Evolutionary conservation across 2,329 filamentous ascomycete genomes (phyloP).

Genomic region (Aspergillus vadensis): DNA sequence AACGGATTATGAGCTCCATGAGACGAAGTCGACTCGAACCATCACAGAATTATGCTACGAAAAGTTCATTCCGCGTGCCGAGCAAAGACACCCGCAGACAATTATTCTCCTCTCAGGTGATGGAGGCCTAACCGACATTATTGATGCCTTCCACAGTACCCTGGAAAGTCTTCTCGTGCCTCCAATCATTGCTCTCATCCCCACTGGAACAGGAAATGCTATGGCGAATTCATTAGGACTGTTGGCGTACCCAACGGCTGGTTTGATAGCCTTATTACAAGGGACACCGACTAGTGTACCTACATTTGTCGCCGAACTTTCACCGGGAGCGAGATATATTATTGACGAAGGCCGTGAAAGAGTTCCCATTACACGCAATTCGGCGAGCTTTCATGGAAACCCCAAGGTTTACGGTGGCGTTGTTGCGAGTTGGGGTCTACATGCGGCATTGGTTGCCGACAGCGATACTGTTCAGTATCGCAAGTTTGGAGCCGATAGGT

Average conservation of each 20-base stretch:
- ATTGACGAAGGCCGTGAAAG: slow-evolving; percentile 51
- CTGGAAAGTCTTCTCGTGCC: slow-evolving; percentile 41
- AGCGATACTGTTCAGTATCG: slow-evolving; percentile 84
- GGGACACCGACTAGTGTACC: slow-evolving; percentile 61
- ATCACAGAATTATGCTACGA: slow-evolving; percentile 64
- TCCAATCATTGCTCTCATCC: slow-evolving; percentile 59
- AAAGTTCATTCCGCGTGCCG: slow-evolving; percentile 53
- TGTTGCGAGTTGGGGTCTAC: slow-evolving; percentile 86
- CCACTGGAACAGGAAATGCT: slow-evolving; percentile 55
- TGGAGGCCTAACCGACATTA: slow-evolving; percentile 78
- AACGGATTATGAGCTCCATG: slow-evolving; percentile 56
- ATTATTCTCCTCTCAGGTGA: slow-evolving; percentile 84
- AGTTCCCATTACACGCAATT: slow-evolving; percentile 22
- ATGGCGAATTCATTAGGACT: slow-evolving; percentile 45
- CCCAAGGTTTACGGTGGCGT: slow-evolving; percentile 68
- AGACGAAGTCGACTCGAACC: slow-evolving; percentile 65
- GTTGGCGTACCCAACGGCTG: slow-evolving; percentile 36
- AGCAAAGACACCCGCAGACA: slow-evolving; percentile 54
- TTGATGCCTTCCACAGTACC: slow-evolving; percentile 63
- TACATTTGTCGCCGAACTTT: slow-evolving; percentile 64
- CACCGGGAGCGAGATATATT: slow-evolving; percentile 54
- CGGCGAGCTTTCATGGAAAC: slow-evolving; percentile 31
- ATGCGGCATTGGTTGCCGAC: slow-evolving; percentile 85
- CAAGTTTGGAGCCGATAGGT: slow-evolving; percentile 73
- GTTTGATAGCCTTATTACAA: slow-evolving; percentile 61